Percentiles rank a stretch among this genome's conserved stretches.
phyloP scores from a whole-genome alignment of 805 yeast genomes.

The Lachancea lanzarotensis region DNA sequence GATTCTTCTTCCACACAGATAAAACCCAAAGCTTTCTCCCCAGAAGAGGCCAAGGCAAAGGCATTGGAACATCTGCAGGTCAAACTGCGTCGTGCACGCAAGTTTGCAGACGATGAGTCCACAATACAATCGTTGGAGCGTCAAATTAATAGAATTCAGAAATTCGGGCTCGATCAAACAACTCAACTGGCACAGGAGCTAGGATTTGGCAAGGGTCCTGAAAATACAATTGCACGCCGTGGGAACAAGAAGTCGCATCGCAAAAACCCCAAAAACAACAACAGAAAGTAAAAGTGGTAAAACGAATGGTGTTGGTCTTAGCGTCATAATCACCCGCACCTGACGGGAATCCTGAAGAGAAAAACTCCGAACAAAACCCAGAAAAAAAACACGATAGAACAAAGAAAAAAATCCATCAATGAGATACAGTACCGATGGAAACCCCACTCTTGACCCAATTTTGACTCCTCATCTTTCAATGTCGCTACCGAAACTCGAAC shows the following conservation, averaged over 20 bases:
- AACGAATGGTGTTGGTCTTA: too few relatives aligned
- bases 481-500: neutral
- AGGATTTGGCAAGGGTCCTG: conserved; percentile 41
- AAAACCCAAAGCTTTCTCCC: conserved; percentile 34
- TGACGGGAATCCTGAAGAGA: too few relatives aligned
- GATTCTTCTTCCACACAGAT: too few relatives aligned
- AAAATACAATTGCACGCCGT: conserved; percentile 2
- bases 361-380: too few relatives aligned
- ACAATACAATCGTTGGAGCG: conserved; percentile 60
- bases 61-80: conserved; percentile 62
- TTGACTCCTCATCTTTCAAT: too few relatives aligned
- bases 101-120: conserved; percentile 63
- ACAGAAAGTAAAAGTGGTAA: neutral
- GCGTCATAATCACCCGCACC: too few relatives aligned
- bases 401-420: too few relatives aligned
- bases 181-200: conserved; percentile 63
- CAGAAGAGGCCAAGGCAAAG: conserved; percentile 63
- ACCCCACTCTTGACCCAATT: too few relatives aligned
- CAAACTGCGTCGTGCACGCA: conserved; percentile 65
- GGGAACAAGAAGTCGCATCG: conserved; percentile 1
- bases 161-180: conserved; percentile 72
- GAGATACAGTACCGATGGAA: too few relatives aligned
- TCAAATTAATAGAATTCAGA: conserved; percentile 45
- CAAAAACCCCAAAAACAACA: neutral
- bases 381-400: too few relatives aligned